Evolutionary conservation across 768 basidiomycete species (phyloP), one percentile per base, ranked within the genome.

Genomic region (Mycena floridula): DNA sequence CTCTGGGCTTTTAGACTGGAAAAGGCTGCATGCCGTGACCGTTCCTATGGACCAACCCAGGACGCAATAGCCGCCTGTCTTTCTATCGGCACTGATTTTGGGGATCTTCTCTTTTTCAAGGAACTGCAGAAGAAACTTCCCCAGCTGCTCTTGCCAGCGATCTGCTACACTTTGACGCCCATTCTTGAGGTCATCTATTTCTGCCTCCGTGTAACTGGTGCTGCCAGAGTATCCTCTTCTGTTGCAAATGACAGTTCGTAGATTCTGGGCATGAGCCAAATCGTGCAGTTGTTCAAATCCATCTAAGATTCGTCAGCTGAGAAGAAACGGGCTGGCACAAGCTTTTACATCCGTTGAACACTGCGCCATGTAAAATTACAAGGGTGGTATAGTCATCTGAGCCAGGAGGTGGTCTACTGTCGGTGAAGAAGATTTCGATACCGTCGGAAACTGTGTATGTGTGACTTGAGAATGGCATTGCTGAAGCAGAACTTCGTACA

Each of bases 221-320:
- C 56, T 53, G 5, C 54, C 56, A 11, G 46, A 32, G 39, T 60
- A 60, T 25, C 54, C 54, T 37, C 59, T 41, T 2, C 59, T 51
- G 42, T 59, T 58, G 12, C 51, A 39, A 37, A 51, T 11, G 4
- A 60, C 46, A 9, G 54, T 32, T 4, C 59, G 51, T 11, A 60
- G 37, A 30, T 58, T 56, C 13, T 48, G 27, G 3, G 40, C 16
- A 21, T 48, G 48, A 1, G 52, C 50, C 18, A 39, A 25, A 7
- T 25, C 20, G 36, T 48, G 50, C 2, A 57, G 24, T 24, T 45
- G 42, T 20, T 48, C 25, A 25, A 54, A 43, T 2, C 30, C 37
- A 43, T 56, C 56, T 57, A 44, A 11, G 36, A 25, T 18, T 7
- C 24, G 41, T n/a, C 12, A 16, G 27, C 18, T 15, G 37, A 6